Conservation (phyloP, 768 basidiomycete species). For the Rhodotorula paludigena region DNA sequence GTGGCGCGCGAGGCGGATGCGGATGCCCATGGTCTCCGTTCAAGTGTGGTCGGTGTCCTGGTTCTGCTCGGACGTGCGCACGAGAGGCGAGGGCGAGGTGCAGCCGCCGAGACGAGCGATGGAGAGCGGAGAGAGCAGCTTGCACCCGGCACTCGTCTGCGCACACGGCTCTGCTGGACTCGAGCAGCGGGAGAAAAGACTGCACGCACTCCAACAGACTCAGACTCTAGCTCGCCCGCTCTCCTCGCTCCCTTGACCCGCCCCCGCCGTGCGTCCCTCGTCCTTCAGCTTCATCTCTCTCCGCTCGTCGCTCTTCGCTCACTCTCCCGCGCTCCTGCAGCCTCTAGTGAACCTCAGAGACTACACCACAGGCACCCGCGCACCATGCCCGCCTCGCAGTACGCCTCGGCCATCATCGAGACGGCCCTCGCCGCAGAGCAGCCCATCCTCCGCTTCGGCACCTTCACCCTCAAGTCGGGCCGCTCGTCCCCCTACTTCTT, state of each 20-base stretch:
- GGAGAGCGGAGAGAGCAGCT: neutral
- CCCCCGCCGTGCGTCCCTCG: neutral
- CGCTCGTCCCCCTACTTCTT: slow-evolving; percentile 94
- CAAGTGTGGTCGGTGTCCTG: neutral
- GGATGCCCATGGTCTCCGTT: slow-evolving; percentile 57
- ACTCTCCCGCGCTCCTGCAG: neutral
- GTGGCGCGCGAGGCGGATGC: slow-evolving; percentile 78
- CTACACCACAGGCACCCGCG: neutral
- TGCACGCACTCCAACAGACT: neutral
- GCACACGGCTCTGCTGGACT: too few relatives aligned
- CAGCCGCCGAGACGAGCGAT: neutral
- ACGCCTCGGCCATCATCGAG: slow-evolving; percentile 29
- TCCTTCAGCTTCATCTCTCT: neutral
- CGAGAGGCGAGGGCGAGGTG: neutral
- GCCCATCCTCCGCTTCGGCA: slow-evolving; percentile 61
- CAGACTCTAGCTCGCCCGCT: too few relatives aligned
- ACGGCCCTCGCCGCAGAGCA: slow-evolving; percentile 47
- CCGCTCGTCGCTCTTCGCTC: neutral
- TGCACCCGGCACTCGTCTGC: too few relatives aligned
- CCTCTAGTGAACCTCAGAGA: neutral
- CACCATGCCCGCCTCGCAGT: slow-evolving; percentile 12
- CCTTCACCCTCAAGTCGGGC: slow-evolving; percentile 90
- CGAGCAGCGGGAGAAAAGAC: neutral
- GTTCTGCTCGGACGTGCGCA: neutral
- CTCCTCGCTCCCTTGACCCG: too few relatives aligned